phyloP scores from a whole-genome alignment of 345 rosid genomes.

The Xanthoceras sorbifolium region DNA sequence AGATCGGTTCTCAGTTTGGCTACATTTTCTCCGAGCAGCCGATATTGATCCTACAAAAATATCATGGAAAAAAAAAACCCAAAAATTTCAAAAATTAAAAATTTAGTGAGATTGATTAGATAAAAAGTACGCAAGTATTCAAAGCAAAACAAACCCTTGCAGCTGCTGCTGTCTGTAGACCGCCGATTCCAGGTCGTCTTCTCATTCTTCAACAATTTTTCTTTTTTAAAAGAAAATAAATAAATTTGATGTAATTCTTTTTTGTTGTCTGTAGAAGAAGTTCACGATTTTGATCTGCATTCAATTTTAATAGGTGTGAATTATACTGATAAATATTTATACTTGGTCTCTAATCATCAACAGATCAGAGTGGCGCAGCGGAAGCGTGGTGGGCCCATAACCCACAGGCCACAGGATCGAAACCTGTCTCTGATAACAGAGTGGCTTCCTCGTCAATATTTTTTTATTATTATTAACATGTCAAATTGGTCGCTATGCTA shows the following conservation, averaged over 20 bases:
- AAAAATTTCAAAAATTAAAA: neutral
- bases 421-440: constrained; percentile 42
- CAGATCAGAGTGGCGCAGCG: constrained; percentile 56
- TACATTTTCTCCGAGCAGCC: constrained; percentile 84
- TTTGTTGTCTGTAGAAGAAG: too few species aligned
- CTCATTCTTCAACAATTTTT: constrained; percentile 44
- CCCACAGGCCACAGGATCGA: constrained; percentile 60
- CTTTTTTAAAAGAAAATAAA: too few species aligned
- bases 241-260: too few species aligned
- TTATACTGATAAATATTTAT: too few species aligned
- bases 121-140: neutral
- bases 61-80: neutral
- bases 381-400: constrained; percentile 59
- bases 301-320: too few species aligned
- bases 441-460: neutral
- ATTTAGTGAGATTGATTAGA: neutral
- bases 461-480: too few species aligned
- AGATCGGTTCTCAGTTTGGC: constrained; percentile 84
- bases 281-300: too few species aligned
- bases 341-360: too few species aligned
- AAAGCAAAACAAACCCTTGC: constrained; percentile 57
- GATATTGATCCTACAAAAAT: constrained; percentile 66
- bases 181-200: constrained; percentile 91
- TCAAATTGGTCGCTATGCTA: too few species aligned
- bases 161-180: constrained; percentile 75